Conservation (phyloP, 164 flowering plant species). For the Vitis cinerea region DNA sequence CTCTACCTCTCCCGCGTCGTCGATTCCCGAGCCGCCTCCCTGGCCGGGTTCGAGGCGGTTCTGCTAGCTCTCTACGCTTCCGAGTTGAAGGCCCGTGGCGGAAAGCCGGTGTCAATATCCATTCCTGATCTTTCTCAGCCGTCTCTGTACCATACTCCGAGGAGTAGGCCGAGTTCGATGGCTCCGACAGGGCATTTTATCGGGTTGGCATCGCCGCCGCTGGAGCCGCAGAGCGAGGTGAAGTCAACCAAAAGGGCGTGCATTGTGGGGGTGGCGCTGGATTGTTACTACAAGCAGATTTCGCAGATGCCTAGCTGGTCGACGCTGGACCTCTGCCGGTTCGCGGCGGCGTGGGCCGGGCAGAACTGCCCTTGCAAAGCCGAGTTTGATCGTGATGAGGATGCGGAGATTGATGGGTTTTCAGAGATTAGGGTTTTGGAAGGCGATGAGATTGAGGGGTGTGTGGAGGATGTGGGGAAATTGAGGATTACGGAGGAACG, state of each 20-base stretch:
- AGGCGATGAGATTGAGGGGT: not conserved
- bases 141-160: constrained; percentile 78
- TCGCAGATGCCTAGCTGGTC: constrained; percentile 91
- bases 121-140: constrained; percentile 84
- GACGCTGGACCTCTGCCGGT: constrained; percentile 67
- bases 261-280: constrained; percentile 71
- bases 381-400: constrained; percentile 25
- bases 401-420: not conserved
- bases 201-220: constrained; percentile 56
- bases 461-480: constrained; percentile 34
- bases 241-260: constrained; percentile 83
- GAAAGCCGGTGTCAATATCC: constrained; percentile 61
- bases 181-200: constrained; percentile 17
- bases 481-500: constrained; percentile 32
- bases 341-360: constrained; percentile 77
- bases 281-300: constrained; percentile 72
- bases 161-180: constrained; percentile 14
- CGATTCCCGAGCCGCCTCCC: constrained; percentile 33
- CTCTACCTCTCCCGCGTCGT: constrained; percentile 69
- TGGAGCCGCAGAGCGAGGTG: constrained; percentile 85
- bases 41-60: constrained; percentile 89
- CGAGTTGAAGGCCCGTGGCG: constrained; percentile 66
- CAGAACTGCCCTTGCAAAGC: constrained; percentile 61
- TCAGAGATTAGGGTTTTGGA: too few relatives aligned
- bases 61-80: constrained; percentile 65